phyloP scores from a whole-genome alignment of 2,329 filamentous ascomycete genomes.

The Trichoderma pleuroti region DNA sequence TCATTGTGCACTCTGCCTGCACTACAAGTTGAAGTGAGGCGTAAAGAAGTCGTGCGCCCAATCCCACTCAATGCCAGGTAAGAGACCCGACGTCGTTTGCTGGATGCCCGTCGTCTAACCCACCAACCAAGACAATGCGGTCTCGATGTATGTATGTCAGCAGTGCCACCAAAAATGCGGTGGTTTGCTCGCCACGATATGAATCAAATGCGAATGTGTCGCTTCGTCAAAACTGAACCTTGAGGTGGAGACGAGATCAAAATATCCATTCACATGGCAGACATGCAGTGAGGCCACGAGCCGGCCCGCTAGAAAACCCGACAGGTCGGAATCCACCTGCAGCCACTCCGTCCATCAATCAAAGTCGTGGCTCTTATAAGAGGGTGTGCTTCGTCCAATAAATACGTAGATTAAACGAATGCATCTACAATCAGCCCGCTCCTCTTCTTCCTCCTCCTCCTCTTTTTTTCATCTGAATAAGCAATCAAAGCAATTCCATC shows the following conservation, averaged over 20 bases:
- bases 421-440: not conserved
- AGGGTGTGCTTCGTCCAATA: not conserved
- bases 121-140: not conserved
- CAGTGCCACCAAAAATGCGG: not conserved
- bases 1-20: conserved; percentile 34
- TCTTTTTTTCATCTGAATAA: not conserved
- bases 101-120: conserved; percentile 1
- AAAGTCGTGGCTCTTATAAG: not conserved
- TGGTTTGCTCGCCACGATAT: not conserved
- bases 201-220: not conserved
- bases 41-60: not conserved
- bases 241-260: conserved; percentile 7
- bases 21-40: not conserved
- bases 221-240: not conserved
- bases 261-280: no score
- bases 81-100: not conserved
- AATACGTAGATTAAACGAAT: not conserved
- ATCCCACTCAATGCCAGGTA: not conserved
- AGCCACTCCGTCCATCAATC: not conserved
- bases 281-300: conserved; percentile 20
- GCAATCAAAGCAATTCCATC: not conserved
- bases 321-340: not conserved
- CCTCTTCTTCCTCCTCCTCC: not conserved
- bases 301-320: conserved; percentile 29
- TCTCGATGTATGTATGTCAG: not conserved